phyloP scores from a whole-genome alignment of 371 early-diverging fungal genomes.

The Rhizomucor miehei region DNA sequence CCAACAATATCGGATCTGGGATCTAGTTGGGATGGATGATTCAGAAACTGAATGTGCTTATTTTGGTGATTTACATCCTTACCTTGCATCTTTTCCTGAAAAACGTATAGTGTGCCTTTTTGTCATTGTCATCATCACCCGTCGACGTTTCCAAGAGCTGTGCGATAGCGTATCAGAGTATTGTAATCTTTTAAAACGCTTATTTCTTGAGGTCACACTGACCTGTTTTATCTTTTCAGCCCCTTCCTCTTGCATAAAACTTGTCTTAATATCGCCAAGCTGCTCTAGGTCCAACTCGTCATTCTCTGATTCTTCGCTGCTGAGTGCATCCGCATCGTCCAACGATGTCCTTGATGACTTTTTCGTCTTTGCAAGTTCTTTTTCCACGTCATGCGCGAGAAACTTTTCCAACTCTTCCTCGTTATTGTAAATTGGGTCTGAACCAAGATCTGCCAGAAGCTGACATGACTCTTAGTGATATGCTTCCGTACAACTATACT shows the following conservation, averaged over 20 bases:
- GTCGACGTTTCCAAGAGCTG: background rate
- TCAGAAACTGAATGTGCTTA: too few species aligned
- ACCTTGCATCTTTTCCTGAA: slow-evolving; percentile 14
- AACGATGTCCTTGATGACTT: background rate
- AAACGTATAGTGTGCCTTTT: slow-evolving; percentile 4
- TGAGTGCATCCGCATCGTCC: background rate
- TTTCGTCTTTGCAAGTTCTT: background rate
- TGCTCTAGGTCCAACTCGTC: background rate
- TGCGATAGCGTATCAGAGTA: background rate
- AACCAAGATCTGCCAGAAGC: background rate
- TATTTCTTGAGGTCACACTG: background rate
- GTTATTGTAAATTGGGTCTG: background rate
- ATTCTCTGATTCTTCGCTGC: background rate
- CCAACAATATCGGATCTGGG: slow-evolving; percentile 14
- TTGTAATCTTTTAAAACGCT: background rate
- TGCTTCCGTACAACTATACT: background rate
- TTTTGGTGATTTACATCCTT: background rate
- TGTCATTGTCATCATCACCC: background rate
- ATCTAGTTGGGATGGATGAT: slow-evolving; percentile 1
- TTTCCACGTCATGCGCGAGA: slow-evolving; percentile 1
- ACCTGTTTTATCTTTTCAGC: background rate
- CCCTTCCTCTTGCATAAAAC: background rate
- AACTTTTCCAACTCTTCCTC: background rate
- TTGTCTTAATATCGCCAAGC: background rate
- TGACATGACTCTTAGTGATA: too few species aligned